Base-by-base conservation (phyloP, 2,329 filamentous ascomycete species). In the Calycina herbarum region DNA sequence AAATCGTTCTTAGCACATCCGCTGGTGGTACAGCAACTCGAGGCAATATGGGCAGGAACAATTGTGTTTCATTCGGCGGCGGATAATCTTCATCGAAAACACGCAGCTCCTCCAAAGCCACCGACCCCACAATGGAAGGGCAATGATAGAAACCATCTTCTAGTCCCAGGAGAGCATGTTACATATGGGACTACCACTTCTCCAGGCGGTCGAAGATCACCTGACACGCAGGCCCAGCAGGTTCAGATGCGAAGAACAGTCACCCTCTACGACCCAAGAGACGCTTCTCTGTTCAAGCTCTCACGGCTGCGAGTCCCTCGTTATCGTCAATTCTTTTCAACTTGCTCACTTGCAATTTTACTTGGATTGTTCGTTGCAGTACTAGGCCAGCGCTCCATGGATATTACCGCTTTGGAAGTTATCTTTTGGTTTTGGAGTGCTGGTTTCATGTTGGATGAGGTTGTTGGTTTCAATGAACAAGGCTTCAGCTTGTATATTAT, bases 341-440 rank as follows among this genome's bases (percentile, higher is more conserved):
- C 94, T 0, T 80, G 93, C 64, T 97, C 94, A 2, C 89, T 96
- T 64, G 92, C 91, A 27, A 86, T 96, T 57, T 83, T 98, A 75
- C 89, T 97, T 48, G 89, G 87, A 15, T 83, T 97, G 11, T 97
- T 96, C 76, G 81, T 97, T 20, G 90, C 93, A 10, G 93, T 98
- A 10, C 83, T 97, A 3, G 81, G 86, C 11, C 82, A 91, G 74
- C 86, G 92, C 66, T 94, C 92, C 2, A 84, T 89, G 63, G 85
- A 89, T 62, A 97, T 98, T 73, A 96, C 93, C 1, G 86, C 86
- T 0, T 81, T 97, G 10, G 94, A 98, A 77, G 82, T 97, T 17
- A 77, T 97, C 13, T 97, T 98, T 78, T 98, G 94, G 94, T 92
- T 97, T 77, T 98, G 94, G 94, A 96, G 93, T 75, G 92, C 93